Conservation (phyloP, 345 rosid genomes). For the Linum usitatissimum region DNA sequence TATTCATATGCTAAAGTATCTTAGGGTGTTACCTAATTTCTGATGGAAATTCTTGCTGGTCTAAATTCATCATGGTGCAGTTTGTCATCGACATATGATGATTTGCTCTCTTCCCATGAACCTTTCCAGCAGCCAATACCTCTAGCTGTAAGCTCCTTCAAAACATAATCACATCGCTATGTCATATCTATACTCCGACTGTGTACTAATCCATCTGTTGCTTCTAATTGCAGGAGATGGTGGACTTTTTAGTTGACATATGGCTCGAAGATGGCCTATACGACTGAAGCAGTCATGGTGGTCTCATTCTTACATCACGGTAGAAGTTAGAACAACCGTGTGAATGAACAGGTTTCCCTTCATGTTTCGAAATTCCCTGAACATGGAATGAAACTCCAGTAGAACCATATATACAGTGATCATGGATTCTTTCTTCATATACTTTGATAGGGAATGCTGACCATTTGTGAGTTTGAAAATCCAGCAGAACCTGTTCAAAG, state of each 20-base stretch:
- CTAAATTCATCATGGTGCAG: constrained; percentile 14
- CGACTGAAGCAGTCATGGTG: neutral
- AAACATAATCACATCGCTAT: neutral
- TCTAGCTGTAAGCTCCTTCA: constrained; percentile 22
- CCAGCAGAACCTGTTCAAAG: neutral
- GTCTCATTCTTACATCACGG: no score
- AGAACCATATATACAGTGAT: neutral
- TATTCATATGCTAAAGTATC: neutral
- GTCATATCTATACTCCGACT: neutral
- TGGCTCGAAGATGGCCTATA: constrained; percentile 27
- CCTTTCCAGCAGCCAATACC: constrained; percentile 34
- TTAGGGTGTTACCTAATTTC: no score
- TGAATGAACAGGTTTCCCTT: no score
- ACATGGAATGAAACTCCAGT: neutral
- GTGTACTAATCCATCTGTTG: constrained; percentile 5
- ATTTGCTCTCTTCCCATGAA: constrained; percentile 25
- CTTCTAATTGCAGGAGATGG: constrained; percentile 31
- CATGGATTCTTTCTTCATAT: neutral
- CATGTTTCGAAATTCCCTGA: no score
- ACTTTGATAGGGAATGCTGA: neutral
- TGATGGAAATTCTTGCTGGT: neutral
- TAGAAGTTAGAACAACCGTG: no score
- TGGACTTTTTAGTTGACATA: constrained; percentile 28
- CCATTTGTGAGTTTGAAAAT: no score
- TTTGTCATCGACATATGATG: constrained; percentile 31